phyloP scores from a whole-genome alignment of 2,329 filamentous ascomycete genomes.

The Fusarium miscanthi region DNA sequence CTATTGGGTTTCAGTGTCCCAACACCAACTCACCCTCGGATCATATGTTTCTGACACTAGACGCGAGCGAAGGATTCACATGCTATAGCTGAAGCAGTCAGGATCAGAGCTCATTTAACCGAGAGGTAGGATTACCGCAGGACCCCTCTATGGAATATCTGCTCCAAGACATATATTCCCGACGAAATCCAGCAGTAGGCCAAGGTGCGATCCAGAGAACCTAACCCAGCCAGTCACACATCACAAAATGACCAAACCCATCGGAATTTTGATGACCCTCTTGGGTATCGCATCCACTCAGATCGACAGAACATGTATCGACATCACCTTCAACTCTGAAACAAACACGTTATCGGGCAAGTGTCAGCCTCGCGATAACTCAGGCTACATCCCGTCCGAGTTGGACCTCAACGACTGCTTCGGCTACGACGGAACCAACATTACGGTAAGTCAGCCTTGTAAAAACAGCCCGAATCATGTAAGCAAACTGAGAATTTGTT shows the following conservation, averaged over 20 bases:
- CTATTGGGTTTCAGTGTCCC: neutral
- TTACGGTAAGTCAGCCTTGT: neutral
- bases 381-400: neutral
- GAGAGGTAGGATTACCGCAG: neutral
- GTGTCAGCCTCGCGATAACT: constrained; percentile 7
- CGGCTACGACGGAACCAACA: neutral
- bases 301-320: neutral
- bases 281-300: neutral
- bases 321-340: neutral
- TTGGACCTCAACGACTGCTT: constrained; percentile 12
- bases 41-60: neutral
- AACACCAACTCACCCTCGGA: neutral
- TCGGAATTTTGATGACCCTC: neutral
- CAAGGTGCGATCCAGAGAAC: accelerated
- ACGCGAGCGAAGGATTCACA: neutral
- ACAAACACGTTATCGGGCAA: neutral
- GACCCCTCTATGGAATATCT: too few relatives aligned
- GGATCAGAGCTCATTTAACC: neutral
- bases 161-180: too few relatives aligned
- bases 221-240: too few relatives aligned
- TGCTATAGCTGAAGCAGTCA: neutral
- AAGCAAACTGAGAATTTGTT: neutral
- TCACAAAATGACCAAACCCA: neutral
- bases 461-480: accelerated
- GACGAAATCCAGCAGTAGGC: too few relatives aligned